These are phyloP conservation scores for Nannizzia gypsea DNA, from an alignment of 2,329 filamentous ascomycete genomes.

Conservation along the genomic window DNA sequence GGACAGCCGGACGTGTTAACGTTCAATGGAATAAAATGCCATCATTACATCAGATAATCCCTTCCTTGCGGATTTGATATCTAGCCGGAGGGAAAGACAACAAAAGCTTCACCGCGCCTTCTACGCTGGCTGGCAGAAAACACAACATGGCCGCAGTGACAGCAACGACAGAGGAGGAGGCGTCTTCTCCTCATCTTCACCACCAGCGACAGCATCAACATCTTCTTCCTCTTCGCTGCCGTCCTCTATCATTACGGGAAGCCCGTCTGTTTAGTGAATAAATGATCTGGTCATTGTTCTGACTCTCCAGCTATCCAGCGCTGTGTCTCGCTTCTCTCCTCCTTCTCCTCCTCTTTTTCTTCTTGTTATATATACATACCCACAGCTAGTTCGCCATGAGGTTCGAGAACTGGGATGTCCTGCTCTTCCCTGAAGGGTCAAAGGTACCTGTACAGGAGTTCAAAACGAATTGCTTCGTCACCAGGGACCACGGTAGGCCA, in stretches of 20 bases:
- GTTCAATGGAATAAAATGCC: too few relatives aligned
- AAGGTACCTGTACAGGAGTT: conserved; percentile 71
- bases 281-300: not conserved
- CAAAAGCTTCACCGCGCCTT: not conserved
- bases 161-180: not conserved
- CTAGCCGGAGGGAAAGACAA: not conserved
- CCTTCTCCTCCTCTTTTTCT: conserved; percentile 16
- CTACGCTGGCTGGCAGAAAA: not conserved
- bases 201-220: not conserved
- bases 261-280: not conserved
- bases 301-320: not conserved
- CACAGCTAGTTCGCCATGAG: conserved; percentile 46
- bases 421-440: conserved; percentile 60
- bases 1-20: too few relatives aligned
- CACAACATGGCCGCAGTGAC: not conserved
- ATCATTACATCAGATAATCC: not conserved
- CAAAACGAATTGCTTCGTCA: conserved; percentile 62
- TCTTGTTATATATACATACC: not conserved
- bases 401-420: conserved; percentile 75
- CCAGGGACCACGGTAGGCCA: conserved; percentile 37
- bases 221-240: not conserved
- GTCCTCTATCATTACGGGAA: not conserved
- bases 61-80: not conserved
- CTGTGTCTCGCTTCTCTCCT: not conserved
- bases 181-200: not conserved